These are phyloP conservation scores for Plantago lanceolata DNA, from an alignment of 305 asterid genomes.

Conservation along the genomic window DNA sequence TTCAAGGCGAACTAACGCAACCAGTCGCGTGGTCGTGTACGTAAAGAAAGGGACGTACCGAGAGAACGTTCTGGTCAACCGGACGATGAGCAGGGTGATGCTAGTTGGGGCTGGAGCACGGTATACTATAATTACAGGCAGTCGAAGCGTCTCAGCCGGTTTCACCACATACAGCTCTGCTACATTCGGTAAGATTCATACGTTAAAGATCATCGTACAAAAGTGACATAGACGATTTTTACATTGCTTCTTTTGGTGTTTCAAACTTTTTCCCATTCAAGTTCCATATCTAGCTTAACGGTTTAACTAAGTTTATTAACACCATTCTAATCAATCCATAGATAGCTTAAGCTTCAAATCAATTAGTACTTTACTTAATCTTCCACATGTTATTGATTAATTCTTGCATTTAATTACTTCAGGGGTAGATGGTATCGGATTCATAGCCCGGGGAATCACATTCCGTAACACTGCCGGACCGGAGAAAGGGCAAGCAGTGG, in stretches of 20 bases:
- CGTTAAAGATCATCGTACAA: too few species aligned
- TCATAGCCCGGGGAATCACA: constrained; percentile 81
- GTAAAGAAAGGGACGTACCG: constrained; percentile 66
- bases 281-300: not conserved
- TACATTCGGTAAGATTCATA: constrained; percentile 54
- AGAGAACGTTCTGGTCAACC: constrained; percentile 53
- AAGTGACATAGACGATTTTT: too few species aligned
- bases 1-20: constrained; percentile 42
- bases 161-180: constrained; percentile 78
- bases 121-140: constrained; percentile 67
- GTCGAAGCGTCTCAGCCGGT: constrained; percentile 62
- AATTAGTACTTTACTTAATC: constrained; percentile 19
- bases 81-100: constrained; percentile 64
- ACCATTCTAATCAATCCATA: not conserved
- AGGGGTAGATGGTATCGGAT: constrained; percentile 84
- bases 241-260: not conserved
- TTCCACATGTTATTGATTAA: constrained; percentile 11
- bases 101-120: constrained; percentile 76
- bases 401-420: too few species aligned
- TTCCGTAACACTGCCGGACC: constrained; percentile 81
- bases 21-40: constrained; percentile 54
- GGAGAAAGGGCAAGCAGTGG: constrained; percentile 66
- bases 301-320: not conserved
- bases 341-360: constrained; percentile 21
- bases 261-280: constrained; percentile 8